Evolutionary conservation across 805 yeast genomes (phyloP), one percentile per base, ranked within the genome.

Genomic region (Wickerhamomyces canadensis): DNA sequence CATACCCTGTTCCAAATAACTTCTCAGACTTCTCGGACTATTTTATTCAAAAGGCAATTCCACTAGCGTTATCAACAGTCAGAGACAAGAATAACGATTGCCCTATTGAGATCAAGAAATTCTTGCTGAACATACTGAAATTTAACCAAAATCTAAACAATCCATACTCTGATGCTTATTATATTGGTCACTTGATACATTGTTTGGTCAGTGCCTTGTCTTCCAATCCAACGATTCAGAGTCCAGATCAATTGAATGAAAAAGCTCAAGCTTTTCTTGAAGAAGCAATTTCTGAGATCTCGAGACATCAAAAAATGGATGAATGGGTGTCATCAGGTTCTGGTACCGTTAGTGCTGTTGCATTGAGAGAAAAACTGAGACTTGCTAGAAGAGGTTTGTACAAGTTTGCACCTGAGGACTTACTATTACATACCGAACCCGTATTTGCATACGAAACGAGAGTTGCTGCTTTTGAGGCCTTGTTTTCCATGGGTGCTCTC

Each of bases 81-180:
- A 70, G 74, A 35, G 80, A 84, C 52, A 73, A 76, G 21, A 67
- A 72, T 24, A 88, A 86, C 1, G 72, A 70, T 34, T 58, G 86
- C 67, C 65, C 94, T 45, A 44, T 62, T 3, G 77, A 70, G 34
- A 68, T 88, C 9, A 75, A 76, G 50, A 63, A 68, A 28, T 74
- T 91, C 40, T 48, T 91, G 32, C 61, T 89, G 38, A 86, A 80
- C 51, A 56, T 89, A 35, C 64, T 91, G 43, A 74, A 84, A 40
- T 91, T 78, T 61, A 89, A 89, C 53, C 97, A 91, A 48, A 91
- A 93, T 54, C 68, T 84, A 16, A 81, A 74, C 47, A 91, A 91
- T 55, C 68, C 70, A 7, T 91, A 75, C 55, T 76, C 80, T 34
- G 98, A 91, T 55, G 67, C 81, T 32, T 72, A 65, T 52, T 91